A percentile compares a stretch with the other conserved stretches of the same genome.
Conservation (phyloP, 2,329 filamentous ascomycete genomes). For the Ceratocystis huliohia region DNA sequence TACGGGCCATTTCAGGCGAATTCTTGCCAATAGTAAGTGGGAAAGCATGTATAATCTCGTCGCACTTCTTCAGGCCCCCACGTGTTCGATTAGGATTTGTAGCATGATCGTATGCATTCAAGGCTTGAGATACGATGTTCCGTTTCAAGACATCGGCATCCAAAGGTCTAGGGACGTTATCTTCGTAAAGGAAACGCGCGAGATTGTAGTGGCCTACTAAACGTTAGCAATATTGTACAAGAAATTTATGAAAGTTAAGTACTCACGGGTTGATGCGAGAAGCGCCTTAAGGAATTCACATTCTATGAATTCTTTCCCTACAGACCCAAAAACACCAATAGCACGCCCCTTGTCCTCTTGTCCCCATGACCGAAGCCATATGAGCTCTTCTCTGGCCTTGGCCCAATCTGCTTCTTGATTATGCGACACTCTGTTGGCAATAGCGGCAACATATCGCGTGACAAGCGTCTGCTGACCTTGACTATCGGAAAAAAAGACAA, state of each 20-base stretch:
- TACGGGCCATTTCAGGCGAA: constrained; percentile 38
- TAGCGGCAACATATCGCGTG: constrained; percentile 43
- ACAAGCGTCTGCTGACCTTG: constrained; percentile 52
- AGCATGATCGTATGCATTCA: constrained; percentile 66
- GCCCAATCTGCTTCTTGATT: constrained; percentile 54
- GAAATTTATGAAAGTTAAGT: background rate
- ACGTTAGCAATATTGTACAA: background rate
- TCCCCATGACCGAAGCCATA: constrained; percentile 67
- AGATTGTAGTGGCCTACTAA: constrained; percentile 43
- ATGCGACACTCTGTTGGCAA: constrained; percentile 39
- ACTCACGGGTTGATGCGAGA: constrained; percentile 47
- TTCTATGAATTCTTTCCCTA: constrained; percentile 52
- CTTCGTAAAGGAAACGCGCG: constrained; percentile 49
- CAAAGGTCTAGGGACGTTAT: constrained; percentile 38
- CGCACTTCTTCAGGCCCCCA: constrained; percentile 64
- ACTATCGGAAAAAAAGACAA: constrained; percentile 50
- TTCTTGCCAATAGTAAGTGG: constrained; percentile 43
- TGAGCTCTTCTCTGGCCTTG: constrained; percentile 46
- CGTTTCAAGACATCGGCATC: constrained; percentile 41
- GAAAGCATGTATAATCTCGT: constrained; percentile 58
- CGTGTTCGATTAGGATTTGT: constrained; percentile 67
- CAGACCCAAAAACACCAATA: constrained; percentile 49
- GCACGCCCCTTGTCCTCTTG: constrained; percentile 34
- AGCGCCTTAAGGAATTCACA: constrained; percentile 57
- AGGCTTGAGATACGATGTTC: constrained; percentile 48